Percentiles rank a stretch among this genome's conserved stretches.
phyloP scores from a whole-genome alignment of 129 eudicot species.

The Lactuca sativa region DNA sequence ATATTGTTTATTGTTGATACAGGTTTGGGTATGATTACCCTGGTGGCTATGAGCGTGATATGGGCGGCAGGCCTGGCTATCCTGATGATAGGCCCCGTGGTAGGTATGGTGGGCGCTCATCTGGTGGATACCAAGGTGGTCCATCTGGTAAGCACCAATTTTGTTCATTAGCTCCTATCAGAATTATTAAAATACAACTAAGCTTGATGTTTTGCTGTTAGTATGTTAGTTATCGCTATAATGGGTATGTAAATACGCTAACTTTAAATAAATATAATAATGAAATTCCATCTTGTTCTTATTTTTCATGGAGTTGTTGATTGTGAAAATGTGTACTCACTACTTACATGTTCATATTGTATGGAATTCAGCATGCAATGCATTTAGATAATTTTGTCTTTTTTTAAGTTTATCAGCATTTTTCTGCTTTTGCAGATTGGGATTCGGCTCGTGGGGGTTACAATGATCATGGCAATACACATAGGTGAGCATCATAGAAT shows the following conservation, averaged over 20 bases:
- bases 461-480: slow-evolving; percentile 56
- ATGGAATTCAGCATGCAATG: neutral
- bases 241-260: slow-evolving; percentile 1
- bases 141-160: slow-evolving; percentile 51
- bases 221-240: neutral
- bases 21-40: slow-evolving; percentile 88
- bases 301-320: neutral
- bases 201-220: neutral
- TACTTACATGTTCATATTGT: slow-evolving; percentile 4
- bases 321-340: neutral
- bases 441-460: slow-evolving; percentile 78
- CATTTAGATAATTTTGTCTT: slow-evolving; percentile 3
- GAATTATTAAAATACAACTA: neutral
- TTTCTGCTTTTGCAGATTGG: slow-evolving; percentile 68
- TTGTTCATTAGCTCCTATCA: slow-evolving; percentile 18
- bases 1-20: slow-evolving; percentile 21
- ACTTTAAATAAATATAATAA: slow-evolving; percentile 4
- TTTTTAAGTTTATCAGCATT: slow-evolving; percentile 13
- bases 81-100: slow-evolving; percentile 92
- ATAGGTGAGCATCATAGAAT: slow-evolving; percentile 46
- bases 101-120: slow-evolving; percentile 68
- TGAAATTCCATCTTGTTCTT: neutral
- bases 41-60: slow-evolving; percentile 83
- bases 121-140: slow-evolving; percentile 84
- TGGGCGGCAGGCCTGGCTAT: slow-evolving; percentile 83